Percentiles rank a stretch among this genome's conserved stretches.
phyloP scores from a whole-genome alignment of 148 eudicot genomes.

The Camellia japonica region DNA sequence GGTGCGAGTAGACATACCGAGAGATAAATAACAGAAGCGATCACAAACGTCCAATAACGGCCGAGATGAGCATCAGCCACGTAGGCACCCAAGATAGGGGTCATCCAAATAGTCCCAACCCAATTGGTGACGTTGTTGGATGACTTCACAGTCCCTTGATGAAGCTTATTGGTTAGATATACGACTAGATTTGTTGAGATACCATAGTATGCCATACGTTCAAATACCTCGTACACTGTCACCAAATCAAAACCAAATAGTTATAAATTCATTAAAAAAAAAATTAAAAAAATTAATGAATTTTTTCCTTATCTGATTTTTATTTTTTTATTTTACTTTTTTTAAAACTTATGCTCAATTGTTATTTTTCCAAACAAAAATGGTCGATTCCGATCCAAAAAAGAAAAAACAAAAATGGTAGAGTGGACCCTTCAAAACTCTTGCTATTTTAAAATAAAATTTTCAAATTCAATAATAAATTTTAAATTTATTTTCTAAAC shows the following conservation, averaged over 20 bases:
- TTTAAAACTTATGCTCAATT: too few species aligned
- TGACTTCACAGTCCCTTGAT: conserved; percentile 67
- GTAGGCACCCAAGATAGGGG: conserved; percentile 82
- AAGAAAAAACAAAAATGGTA: neutral
- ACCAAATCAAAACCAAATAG: neutral
- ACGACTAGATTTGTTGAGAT: conserved; percentile 77
- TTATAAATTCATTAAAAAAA: too few species aligned
- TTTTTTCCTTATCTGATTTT: too few species aligned
- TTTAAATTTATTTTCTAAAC: too few species aligned
- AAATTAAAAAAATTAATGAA: too few species aligned
- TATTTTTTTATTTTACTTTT: too few species aligned
- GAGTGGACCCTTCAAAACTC: too few species aligned
- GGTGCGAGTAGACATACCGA: conserved; percentile 10
- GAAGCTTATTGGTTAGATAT: conserved; percentile 70
- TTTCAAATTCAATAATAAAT: too few species aligned
- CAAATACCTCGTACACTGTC: conserved; percentile 81
- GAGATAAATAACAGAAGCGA: conserved; percentile 62
- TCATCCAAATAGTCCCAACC: conserved; percentile 87
- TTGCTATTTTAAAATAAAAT: too few species aligned
- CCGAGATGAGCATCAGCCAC: conserved; percentile 78
- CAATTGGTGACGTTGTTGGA: conserved; percentile 81
- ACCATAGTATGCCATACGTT: conserved; percentile 83
- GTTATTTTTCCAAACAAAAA: too few species aligned
- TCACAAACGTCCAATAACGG: conserved; percentile 79
- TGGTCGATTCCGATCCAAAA: too few species aligned